These are phyloP conservation scores for Populus tremula DNA, from an alignment of 345 rosid species.

Conservation along the genomic window DNA sequence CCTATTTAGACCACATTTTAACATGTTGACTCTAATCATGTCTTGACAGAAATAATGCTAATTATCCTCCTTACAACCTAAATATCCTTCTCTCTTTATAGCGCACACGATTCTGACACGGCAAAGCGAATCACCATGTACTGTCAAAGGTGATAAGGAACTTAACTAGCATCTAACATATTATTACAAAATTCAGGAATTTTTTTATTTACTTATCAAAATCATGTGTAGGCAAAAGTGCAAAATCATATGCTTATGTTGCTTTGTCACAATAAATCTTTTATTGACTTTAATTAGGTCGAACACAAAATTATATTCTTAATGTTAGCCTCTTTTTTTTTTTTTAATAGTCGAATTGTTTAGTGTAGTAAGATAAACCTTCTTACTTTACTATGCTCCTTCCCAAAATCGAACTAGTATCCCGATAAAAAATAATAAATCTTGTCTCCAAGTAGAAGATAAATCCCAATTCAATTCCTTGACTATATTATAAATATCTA, in stretches of 20 bases:
- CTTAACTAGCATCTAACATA: background rate
- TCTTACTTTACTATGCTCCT: no score
- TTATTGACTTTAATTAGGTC: background rate
- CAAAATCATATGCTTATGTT: background rate
- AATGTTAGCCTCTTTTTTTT: no score
- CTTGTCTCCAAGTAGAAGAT: no score
- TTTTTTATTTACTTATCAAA: no score
- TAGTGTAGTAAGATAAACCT: no score
- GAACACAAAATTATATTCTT: no score
- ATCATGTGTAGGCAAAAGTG: background rate
- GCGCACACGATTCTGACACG: background rate
- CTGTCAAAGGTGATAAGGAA: background rate
- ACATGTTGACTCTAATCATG: slow-evolving; percentile 13
- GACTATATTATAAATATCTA: no score
- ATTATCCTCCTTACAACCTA: background rate
- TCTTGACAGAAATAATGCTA: background rate
- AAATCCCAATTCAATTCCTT: no score
- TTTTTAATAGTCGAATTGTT: background rate
- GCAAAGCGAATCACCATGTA: background rate
- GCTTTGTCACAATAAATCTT: background rate
- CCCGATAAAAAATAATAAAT: no score
- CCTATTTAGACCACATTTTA: slow-evolving; percentile 8
- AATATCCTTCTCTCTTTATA: background rate
- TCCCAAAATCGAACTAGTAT: no score
- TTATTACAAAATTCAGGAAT: no score